Percentiles rank a stretch among this genome's conserved stretches.
These are phyloP conservation scores for Chlorophyllum brunneum DNA, from an alignment of 768 basidiomycete genomes.

Conservation along the genomic window DNA sequence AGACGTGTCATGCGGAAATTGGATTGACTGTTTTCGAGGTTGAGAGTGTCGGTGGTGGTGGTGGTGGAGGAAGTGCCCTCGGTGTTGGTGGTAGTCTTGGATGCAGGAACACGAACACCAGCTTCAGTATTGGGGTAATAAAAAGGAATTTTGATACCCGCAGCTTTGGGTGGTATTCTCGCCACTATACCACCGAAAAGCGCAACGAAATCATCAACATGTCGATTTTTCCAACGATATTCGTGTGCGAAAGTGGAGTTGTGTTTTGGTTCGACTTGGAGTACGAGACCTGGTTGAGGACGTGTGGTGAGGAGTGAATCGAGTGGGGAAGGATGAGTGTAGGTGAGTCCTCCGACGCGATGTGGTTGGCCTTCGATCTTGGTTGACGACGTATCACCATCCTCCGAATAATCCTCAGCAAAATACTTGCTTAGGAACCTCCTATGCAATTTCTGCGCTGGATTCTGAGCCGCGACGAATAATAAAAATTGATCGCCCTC, in stretches of 20 bases:
- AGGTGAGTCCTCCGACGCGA: slow-evolving; percentile 55
- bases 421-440: slow-evolving; percentile 37
- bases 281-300: slow-evolving; percentile 57
- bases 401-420: slow-evolving; percentile 16
- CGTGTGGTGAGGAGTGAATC: slow-evolving; percentile 49
- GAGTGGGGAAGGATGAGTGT: slow-evolving; percentile 48
- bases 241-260: background rate
- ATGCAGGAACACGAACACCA: background rate
- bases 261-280: slow-evolving; percentile 25
- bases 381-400: slow-evolving; percentile 7
- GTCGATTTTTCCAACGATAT: background rate
- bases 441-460: slow-evolving; percentile 22
- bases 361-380: slow-evolving; percentile 66
- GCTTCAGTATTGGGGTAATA: background rate
- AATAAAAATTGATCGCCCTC: slow-evolving; percentile 19
- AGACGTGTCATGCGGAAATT: background rate
- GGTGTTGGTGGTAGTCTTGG: too few relatives aligned
- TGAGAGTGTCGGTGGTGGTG: background rate
- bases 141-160: background rate
- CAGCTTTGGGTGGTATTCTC: background rate
- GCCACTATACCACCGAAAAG: slow-evolving; percentile 11
- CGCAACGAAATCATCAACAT: background rate
- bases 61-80: background rate
- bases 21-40: background rate
- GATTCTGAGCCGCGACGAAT: slow-evolving; percentile 21